Evolutionary conservation across 1,284 basidiomycete genomes (phyloP), one percentile per base, ranked within the genome.

Genomic region (Pseudozyma flocculosa): DNA sequence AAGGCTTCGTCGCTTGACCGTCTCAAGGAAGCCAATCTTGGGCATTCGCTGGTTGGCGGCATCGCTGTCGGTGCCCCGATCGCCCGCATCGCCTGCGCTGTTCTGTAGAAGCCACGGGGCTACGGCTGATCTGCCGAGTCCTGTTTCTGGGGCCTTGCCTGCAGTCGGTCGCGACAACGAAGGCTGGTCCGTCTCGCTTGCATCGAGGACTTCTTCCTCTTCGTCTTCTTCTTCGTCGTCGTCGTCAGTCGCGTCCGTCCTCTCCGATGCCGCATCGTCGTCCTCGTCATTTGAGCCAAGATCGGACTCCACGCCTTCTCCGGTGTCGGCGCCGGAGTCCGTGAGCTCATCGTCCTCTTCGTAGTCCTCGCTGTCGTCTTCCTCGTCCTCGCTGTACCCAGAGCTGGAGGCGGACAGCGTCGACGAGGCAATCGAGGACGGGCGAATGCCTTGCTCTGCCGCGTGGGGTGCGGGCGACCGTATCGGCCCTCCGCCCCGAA

Each of bases 361-460:
- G 14, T 47, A 8, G 17, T 18, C 36, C 9, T 58, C 51, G 15
- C 47, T 44, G 24, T 50, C 43, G 23, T 34, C 52, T 4, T 51
- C 49, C 0, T 55, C 39, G 15, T 45, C 47, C 18, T 66, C 63
- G 44, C 63, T 66, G 37, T 66, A 66, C 19, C 63, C 63, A 1
- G 63, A 66, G 14, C 41, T 54, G 14, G 57, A 55, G 0, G 42
- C 48, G 2, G 52, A 54, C 14, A 17, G 7, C 10, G 32, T 17
- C 4, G 32, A 17, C 50, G 40, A 40, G 48, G 45, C 9, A 46
- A 40, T 2, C 36, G 45, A 17, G 19, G 44, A 26, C 15, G 45
- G 32, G 54, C 54, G 53, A 14, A 23, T 7, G 43, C 41, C 14
- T 44, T 32, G 15, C 42, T 30, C 0, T 42, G 13, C n/a, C 41